These are phyloP conservation scores for Ophiocordyceps camponoti-rufipedis DNA, from an alignment of 2,329 filamentous ascomycete species.

Conservation along the genomic window DNA sequence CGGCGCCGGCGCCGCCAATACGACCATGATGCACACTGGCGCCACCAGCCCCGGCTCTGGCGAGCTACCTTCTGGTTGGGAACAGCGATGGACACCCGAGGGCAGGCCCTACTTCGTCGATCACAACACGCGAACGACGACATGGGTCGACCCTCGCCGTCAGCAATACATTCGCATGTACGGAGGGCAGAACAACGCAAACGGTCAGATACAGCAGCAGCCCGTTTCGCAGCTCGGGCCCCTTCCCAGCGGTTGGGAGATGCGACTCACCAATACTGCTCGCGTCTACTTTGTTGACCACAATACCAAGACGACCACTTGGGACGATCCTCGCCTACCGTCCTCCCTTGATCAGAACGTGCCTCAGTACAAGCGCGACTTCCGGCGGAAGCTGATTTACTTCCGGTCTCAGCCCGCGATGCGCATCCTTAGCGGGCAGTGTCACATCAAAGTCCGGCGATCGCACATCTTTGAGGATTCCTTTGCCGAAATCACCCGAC, in stretches of 20 bases:
- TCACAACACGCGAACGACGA: constrained; percentile 94
- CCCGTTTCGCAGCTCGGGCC: constrained; percentile 93
- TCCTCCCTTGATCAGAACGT: constrained; percentile 96
- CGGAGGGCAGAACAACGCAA: constrained; percentile 65
- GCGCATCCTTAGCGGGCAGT: constrained; percentile 88
- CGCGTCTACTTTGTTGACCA: constrained; percentile 98
- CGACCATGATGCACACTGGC: constrained; percentile 84
- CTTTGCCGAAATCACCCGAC: constrained; percentile 94
- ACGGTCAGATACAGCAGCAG: constrained; percentile 85
- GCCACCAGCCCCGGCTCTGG: constrained; percentile 84
- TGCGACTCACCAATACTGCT: constrained; percentile 95
- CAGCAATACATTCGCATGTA: constrained; percentile 99
- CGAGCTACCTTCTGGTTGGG: constrained; percentile 90
- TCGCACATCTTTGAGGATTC: constrained; percentile 98
- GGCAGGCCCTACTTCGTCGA: constrained; percentile 94
- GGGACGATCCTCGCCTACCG: constrained; percentile 90
- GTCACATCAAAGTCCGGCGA: constrained; percentile 91
- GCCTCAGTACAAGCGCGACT: constrained; percentile 98
- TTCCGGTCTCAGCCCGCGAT: constrained; percentile 96
- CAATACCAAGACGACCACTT: constrained; percentile 98
- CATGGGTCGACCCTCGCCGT: constrained; percentile 91
- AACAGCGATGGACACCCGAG: constrained; percentile 89
- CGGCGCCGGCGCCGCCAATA: constrained; percentile 20
- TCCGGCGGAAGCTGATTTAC: constrained; percentile 94
- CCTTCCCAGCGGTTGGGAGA: constrained; percentile 95